Conservation (phyloP, 768 basidiomycete species). For the Lactarius tabidus region DNA sequence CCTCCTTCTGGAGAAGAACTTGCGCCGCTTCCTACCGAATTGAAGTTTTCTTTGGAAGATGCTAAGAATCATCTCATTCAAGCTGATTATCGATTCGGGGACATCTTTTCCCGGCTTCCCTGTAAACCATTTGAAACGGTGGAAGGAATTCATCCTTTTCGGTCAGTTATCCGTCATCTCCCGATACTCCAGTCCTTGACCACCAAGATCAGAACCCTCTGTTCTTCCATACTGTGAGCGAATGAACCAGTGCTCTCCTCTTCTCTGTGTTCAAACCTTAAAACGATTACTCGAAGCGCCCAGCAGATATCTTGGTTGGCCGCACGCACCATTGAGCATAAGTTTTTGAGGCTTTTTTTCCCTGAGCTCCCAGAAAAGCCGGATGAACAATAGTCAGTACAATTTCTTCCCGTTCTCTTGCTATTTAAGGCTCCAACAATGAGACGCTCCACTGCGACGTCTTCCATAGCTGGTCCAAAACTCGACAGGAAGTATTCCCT, state of each 20-base stretch:
- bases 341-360: constrained; percentile 73
- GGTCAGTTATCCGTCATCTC: constrained; percentile 39
- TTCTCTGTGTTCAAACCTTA: neutral
- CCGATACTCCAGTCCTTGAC: neutral
- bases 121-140: constrained; percentile 78
- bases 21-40: constrained; percentile 57
- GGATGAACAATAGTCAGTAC: constrained; percentile 45
- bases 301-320: constrained; percentile 88
- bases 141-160: constrained; percentile 78
- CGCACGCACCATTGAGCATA: constrained; percentile 77
- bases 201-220: constrained; percentile 49
- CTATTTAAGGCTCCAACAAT: constrained; percentile 13
- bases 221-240: constrained; percentile 66
- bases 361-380: constrained; percentile 67
- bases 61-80: constrained; percentile 68
- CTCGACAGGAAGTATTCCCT: constrained; percentile 49
- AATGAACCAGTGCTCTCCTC: neutral
- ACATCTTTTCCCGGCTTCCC: constrained; percentile 56
- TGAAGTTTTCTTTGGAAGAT: constrained; percentile 73
- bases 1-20: constrained; percentile 7
- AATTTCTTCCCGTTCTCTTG: neutral
- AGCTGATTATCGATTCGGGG: constrained; percentile 66
- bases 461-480: constrained; percentile 17
- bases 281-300: constrained; percentile 39
- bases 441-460: neutral